Evolutionary conservation across 2,329 filamentous ascomycete species (phyloP), one percentile per base, ranked within the genome.

Genomic region (Xylaria digitata): DNA sequence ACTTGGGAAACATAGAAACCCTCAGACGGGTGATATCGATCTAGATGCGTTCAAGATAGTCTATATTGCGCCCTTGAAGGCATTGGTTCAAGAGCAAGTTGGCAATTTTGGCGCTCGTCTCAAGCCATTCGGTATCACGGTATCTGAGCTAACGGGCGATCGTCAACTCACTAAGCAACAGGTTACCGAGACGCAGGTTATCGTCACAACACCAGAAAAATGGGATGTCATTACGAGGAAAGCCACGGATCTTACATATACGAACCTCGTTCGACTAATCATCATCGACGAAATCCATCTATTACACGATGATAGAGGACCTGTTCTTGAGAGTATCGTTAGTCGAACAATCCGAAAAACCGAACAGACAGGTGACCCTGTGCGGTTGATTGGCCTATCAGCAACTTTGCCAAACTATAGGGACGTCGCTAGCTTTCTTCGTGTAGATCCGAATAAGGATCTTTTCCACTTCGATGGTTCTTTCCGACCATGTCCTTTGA

Each of bases 211-310:
- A 0, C 96, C 96, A 21, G 96, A 99, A 80, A 99, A 99, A 82
- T 99, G 94, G 92, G 96, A 99, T 80, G 95, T 99, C 72, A 97
- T 99, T 73, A 99, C 96, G 6, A 89, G 96, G 80, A 99, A 99
- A 80, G 94, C 95, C 6, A 97, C 95, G 1, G 96, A 99, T 78
- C 88, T 96, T 61, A 97, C 94, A 74, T 99, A 99, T 80, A 99
- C 94, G 17, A 97, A 96, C 74, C 87, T 99, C n/a, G 96, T 99
- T 30, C 91, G 95, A 45, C 86, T 99, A 11, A 91, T 99, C 65
- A 94, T 97, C 77, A 98, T 99, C 68, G 96, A 99, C 75, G 96
- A 99, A 80, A 98, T 99, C 72, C 96, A 99, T 84, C 83, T 99
- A 76, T 88, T 99, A 56, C 96, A 99, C 79, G 96, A 99, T 77